Percentiles rank a stretch among this genome's conserved stretches.
Evolutionary conservation across 2,329 filamentous ascomycete genomes (phyloP).

Genomic region (Thelonectria blattea): DNA sequence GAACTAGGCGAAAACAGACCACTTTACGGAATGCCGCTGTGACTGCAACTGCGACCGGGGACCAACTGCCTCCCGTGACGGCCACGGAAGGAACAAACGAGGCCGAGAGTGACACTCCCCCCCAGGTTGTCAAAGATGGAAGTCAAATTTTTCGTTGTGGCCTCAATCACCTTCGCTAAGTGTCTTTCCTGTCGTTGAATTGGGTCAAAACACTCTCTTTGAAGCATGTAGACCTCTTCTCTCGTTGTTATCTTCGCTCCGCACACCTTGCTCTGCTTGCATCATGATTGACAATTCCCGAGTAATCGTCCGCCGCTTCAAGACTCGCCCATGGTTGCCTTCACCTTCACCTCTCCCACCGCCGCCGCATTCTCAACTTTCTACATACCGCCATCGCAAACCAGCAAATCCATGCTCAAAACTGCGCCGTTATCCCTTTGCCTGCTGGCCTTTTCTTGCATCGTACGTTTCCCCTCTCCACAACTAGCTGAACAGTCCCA

Average conservation of each 20-base stretch:
- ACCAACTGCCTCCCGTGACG: neutral
- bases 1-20: slow-evolving; percentile 13
- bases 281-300: slow-evolving; percentile 14
- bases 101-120: neutral
- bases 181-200: neutral
- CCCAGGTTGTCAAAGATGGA: neutral
- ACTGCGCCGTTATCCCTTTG: neutral
- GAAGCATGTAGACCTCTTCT: neutral
- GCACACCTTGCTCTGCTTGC: slow-evolving; percentile 1
- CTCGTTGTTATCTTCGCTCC: neutral
- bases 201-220: neutral
- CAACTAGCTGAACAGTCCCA: neutral
- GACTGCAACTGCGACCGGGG: neutral
- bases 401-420: neutral
- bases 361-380: neutral
- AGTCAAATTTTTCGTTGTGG: neutral
- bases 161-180: neutral
- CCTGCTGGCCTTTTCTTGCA: slow-evolving; percentile 8
- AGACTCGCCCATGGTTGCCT: neutral
- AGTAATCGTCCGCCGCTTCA: slow-evolving; percentile 13
- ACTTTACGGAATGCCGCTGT: neutral
- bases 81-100: neutral
- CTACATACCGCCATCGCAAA: neutral
- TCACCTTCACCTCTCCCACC: neutral
- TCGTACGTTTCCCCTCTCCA: slow-evolving; percentile 32